Percentiles rank a stretch among this genome's conserved stretches.
Conservation (phyloP, 2,329 filamentous ascomycete genomes). For the Aureobasidium vineae region DNA sequence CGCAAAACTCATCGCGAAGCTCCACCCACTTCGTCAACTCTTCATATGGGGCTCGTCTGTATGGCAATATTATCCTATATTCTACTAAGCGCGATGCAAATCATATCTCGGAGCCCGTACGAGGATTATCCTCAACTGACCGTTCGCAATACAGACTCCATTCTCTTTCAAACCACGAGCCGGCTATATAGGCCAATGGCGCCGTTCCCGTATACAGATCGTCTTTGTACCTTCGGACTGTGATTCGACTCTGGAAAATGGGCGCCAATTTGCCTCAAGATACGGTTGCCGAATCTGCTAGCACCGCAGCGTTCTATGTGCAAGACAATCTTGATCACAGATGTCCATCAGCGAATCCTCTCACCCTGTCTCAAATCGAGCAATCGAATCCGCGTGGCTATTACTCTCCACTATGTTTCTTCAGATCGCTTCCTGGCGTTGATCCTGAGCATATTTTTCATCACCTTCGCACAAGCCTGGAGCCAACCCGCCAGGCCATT, state of each 20-base stretch:
- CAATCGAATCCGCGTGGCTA: constrained; percentile 11
- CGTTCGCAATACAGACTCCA: neutral
- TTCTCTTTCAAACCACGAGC: neutral
- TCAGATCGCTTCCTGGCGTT: neutral
- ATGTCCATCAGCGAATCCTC: neutral
- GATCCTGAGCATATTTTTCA: neutral
- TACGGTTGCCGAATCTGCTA: neutral
- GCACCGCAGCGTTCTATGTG: neutral
- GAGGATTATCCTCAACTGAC: neutral
- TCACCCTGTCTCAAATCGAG: neutral
- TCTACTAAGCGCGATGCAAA: neutral
- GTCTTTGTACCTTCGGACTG: neutral
- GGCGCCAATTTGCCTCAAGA: neutral
- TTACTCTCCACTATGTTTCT: neutral
- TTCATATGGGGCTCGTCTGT: neutral
- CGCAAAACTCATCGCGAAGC: neutral
- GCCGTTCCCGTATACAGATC: neutral
- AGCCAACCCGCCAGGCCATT: neutral
- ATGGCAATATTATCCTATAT: neutral
- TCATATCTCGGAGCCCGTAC: neutral
- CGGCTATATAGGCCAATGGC: neutral
- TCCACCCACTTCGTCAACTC: neutral
- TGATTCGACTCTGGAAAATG: constrained; percentile 3
- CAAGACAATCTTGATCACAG: neutral
- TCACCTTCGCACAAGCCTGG: neutral